Base-by-base conservation (phyloP, 2,329 filamentous ascomycete genomes). In the Curvularia verruculosa region DNA sequence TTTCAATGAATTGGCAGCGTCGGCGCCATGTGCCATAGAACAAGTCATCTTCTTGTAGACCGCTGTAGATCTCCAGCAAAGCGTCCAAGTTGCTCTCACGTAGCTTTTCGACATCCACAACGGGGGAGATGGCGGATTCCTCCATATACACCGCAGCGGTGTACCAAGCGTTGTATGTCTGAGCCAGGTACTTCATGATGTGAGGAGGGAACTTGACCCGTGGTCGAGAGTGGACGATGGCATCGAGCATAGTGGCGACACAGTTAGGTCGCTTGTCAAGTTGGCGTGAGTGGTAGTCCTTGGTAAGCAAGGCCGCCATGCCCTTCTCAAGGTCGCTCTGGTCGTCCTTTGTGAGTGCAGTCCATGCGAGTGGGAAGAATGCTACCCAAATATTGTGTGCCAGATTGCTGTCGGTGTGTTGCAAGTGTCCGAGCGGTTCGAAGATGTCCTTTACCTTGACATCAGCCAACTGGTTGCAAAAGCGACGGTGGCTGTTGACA, bases 1-100 rank as follows among this genome's bases (percentile, higher is more conserved):
- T 98, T 80, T 99, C 96, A 5, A 99, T 90, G 71, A 96, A 99
- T 65, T 96, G 92, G 75, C 93, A 96, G 44, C 95, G 88, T 54
- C 95, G 87, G 57, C 95, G 88, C 95, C 95, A 99, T 0, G 93
- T 96, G 8, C 95, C 95, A 64, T 99, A 98, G 76, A 98, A 99
- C 46, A 99, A 82, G 73, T 99, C 95, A 49, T 98, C 93, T 75
- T 99, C 96, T 70, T 96, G 91, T 13, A 99, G 81, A 0, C 88
- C 87, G 5, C 92, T 87, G 72, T 99, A 99, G 3, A 98, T 83
- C 71, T 98, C 94, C 8, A 96, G 87, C n/a, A 99, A 81, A 0
- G 95, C 95, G 77, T 99, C 95, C 5, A 98, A 84, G 65, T 96
- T 98, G 78, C 94, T 98, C 75, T 99, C 96, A 29, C 92, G 85